A percentile compares a stretch with the other conserved stretches of the same genome.
phyloP scores from a whole-genome alignment of 2,329 filamentous ascomycete genomes.

The Colletotrichum sp. region DNA sequence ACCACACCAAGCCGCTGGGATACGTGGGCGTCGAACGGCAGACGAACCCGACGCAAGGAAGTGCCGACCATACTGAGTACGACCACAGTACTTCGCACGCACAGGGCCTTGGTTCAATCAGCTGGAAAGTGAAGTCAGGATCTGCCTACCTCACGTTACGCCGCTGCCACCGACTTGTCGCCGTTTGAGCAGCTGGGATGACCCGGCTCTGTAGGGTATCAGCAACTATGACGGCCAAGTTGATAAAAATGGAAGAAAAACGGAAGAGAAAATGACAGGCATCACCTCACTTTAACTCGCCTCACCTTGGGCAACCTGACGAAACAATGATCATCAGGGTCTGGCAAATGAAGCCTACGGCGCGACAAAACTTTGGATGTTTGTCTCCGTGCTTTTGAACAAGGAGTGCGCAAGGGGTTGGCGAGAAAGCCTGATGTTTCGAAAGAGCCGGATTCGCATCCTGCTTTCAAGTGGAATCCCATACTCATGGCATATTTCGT shows the following conservation, averaged over 20 bases:
- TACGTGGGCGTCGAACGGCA: neutral
- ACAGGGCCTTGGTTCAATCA: neutral
- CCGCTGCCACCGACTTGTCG: neutral
- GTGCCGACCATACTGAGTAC: neutral
- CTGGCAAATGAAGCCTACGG: neutral
- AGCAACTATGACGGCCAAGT: neutral
- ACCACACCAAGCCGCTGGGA: neutral
- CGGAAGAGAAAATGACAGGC: neutral
- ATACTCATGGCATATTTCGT: neutral
- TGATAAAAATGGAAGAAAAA: neutral
- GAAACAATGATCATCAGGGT: neutral
- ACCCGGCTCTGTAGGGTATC: slow-evolving; percentile 9
- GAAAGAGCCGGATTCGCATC: neutral
- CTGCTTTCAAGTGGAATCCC: neutral
- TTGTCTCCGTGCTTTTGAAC: neutral
- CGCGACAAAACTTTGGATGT: neutral
- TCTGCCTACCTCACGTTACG: neutral
- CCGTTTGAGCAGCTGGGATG: slow-evolving; percentile 6
- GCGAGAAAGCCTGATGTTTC: neutral
- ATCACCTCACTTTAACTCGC: neutral
- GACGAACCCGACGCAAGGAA: neutral
- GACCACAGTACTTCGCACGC: neutral
- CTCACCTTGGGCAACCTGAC: neutral
- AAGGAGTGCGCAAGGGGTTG: neutral
- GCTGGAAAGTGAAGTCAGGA: neutral